phyloP scores from a whole-genome alignment of 2,329 filamentous ascomycete genomes.

The Drechmeria coniospora region DNA sequence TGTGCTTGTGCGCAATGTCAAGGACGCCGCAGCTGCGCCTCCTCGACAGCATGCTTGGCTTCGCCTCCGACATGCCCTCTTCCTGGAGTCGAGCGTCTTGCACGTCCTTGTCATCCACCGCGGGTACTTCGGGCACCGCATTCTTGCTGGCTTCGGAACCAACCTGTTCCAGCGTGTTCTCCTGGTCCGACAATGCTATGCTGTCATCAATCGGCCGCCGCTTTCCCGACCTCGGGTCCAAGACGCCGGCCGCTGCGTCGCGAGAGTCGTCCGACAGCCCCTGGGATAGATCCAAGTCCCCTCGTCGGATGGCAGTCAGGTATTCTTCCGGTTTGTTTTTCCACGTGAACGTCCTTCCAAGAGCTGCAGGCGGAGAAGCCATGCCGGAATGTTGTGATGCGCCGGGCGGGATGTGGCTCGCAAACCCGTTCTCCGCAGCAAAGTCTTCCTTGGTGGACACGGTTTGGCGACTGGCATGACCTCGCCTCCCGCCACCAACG shows the following conservation, averaged over 20 bases:
- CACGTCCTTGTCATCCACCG: slow-evolving; percentile 43
- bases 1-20: slow-evolving; percentile 13
- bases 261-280: slow-evolving; percentile 10
- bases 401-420: slow-evolving; percentile 3
- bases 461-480: slow-evolving; percentile 38
- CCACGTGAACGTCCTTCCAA: slow-evolving; percentile 44
- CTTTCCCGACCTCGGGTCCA: slow-evolving; percentile 9
- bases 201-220: slow-evolving; percentile 10
- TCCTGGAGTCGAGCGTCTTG: slow-evolving; percentile 35
- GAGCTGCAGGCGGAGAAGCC: slow-evolving; percentile 22
- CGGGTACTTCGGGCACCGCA: slow-evolving; percentile 28
- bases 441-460: slow-evolving; percentile 33
- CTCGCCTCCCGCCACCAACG: slow-evolving; percentile 46
- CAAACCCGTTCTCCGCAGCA: slow-evolving; percentile 16
- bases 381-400: slow-evolving; percentile 9
- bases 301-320: slow-evolving; percentile 23
- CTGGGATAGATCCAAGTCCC: slow-evolving; percentile 13
- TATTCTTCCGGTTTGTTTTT: slow-evolving; percentile 50
- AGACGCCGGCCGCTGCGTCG: slow-evolving; percentile 13
- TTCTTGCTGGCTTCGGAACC: slow-evolving; percentile 28
- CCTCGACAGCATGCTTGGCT: slow-evolving; percentile 38
- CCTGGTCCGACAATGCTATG: slow-evolving; percentile 9
- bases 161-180: slow-evolving; percentile 12
- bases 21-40: slow-evolving; percentile 40
- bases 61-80: slow-evolving; percentile 27